These are phyloP conservation scores for Colletotrichum sp. DNA, from an alignment of 2,329 filamentous ascomycete species.

Conservation along the genomic window DNA sequence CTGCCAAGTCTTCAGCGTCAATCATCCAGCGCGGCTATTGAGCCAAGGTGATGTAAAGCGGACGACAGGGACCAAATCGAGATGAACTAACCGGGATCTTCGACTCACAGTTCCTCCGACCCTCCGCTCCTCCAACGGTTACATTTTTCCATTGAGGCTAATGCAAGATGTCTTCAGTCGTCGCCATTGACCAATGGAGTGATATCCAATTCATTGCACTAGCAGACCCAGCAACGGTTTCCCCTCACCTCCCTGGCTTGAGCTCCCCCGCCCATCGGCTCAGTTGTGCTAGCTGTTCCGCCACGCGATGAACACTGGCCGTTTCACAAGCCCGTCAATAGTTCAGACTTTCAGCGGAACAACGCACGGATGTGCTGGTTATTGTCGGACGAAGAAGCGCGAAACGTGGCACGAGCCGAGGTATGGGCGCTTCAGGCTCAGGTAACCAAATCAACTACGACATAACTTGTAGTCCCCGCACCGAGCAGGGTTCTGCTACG, in stretches of 20 bases:
- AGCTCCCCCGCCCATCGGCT: neutral
- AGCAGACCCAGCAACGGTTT: neutral
- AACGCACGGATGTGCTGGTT: neutral
- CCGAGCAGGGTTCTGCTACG: neutral
- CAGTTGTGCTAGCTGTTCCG: neutral
- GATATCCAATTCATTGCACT: neutral
- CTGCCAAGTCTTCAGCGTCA: neutral
- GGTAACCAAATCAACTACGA: constrained; percentile 6
- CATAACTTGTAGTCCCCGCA: constrained; percentile 1
- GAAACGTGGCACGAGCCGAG: neutral
- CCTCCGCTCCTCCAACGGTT: neutral
- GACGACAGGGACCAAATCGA: neutral
- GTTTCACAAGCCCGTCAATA: neutral
- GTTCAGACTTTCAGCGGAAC: neutral
- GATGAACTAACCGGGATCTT: neutral
- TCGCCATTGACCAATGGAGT: neutral
- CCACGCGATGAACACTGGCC: neutral
- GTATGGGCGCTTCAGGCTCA: neutral
- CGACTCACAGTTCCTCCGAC: neutral
- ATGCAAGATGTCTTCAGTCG: neutral
- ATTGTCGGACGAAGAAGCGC: neutral
- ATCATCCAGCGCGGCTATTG: neutral
- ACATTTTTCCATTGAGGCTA: neutral
- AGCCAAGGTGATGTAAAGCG: neutral
- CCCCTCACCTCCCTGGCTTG: neutral